These are phyloP conservation scores for Tulasnella calospora DNA, from an alignment of 768 basidiomycete genomes.

Conservation along the genomic window DNA sequence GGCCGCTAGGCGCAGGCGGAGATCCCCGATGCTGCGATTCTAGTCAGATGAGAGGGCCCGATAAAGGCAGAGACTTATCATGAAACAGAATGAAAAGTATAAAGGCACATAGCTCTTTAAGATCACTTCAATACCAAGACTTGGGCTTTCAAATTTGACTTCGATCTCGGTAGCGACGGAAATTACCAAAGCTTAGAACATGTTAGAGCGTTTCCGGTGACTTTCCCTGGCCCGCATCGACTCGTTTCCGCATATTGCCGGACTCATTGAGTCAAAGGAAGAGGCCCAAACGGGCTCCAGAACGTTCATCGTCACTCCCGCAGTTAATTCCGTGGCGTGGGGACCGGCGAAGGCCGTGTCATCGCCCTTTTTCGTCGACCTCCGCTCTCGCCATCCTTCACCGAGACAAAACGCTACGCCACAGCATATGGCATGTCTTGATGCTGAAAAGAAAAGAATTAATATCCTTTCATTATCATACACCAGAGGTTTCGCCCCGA, in stretches of 20 bases:
- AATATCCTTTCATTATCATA: too few relatives aligned
- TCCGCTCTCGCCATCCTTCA: background rate
- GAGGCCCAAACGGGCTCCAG: background rate
- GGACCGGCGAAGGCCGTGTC: background rate
- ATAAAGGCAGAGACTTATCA: background rate
- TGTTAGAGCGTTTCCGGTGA: background rate
- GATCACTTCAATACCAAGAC: background rate
- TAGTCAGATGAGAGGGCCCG: background rate
- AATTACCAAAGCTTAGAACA: background rate
- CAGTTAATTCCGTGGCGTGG: constrained; percentile 2
- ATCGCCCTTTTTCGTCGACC: background rate
- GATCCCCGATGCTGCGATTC: background rate
- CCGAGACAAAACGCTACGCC: background rate
- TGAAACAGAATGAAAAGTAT: background rate
- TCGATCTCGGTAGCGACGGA: background rate
- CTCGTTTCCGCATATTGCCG: background rate
- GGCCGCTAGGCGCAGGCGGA: background rate
- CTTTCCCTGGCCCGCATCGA: background rate
- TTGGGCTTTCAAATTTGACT: background rate
- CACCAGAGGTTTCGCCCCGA: background rate
- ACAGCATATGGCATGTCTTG: background rate
- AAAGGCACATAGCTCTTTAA: background rate
- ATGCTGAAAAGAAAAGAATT: background rate
- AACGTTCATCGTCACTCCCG: background rate
- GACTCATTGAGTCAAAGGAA: background rate